Percentiles rank a stretch among this genome's conserved stretches.
Evolutionary conservation across 2,329 filamentous ascomycete species (phyloP).

Genomic region (Aspergillus tamarii): DNA sequence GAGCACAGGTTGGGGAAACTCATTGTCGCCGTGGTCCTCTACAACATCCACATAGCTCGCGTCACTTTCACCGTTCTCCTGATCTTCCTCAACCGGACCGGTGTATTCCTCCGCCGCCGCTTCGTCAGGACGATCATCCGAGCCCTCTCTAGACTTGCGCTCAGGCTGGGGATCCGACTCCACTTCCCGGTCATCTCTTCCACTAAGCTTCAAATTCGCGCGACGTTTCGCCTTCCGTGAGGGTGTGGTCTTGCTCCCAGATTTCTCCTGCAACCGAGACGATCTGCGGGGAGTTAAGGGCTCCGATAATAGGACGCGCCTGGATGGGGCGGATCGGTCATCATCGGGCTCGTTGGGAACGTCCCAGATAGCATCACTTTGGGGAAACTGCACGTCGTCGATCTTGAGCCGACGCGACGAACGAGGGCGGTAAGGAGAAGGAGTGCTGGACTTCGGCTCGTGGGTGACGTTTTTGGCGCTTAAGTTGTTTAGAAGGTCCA

Average conservation of each 20-base stretch:
- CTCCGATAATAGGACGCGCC: neutral
- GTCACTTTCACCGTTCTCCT: neutral
- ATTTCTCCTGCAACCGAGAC: constrained; percentile 13
- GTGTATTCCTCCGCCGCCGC: neutral
- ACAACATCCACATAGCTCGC: neutral
- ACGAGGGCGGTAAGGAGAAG: constrained; percentile 3
- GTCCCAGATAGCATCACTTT: constrained; percentile 13
- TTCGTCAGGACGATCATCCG: neutral
- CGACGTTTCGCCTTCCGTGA: neutral
- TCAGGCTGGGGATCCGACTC: neutral
- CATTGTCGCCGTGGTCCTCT: neutral
- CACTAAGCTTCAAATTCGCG: neutral
- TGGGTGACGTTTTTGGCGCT: constrained; percentile 14
- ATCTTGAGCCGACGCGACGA: constrained; percentile 4
- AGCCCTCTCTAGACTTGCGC: neutral
- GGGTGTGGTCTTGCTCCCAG: neutral
- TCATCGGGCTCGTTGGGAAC: constrained; percentile 14
- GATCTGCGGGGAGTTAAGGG: constrained; percentile 15
- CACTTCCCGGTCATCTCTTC: neutral
- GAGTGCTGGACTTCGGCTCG: neutral
- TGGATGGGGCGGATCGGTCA: neutral
- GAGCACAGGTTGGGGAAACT: neutral
- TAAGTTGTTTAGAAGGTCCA: constrained; percentile 26
- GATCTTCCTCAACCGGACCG: neutral
- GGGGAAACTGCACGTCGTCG: neutral